Conservation (phyloP, 2,329 filamentous ascomycete species). For the Aspergillus phoenicis region DNA sequence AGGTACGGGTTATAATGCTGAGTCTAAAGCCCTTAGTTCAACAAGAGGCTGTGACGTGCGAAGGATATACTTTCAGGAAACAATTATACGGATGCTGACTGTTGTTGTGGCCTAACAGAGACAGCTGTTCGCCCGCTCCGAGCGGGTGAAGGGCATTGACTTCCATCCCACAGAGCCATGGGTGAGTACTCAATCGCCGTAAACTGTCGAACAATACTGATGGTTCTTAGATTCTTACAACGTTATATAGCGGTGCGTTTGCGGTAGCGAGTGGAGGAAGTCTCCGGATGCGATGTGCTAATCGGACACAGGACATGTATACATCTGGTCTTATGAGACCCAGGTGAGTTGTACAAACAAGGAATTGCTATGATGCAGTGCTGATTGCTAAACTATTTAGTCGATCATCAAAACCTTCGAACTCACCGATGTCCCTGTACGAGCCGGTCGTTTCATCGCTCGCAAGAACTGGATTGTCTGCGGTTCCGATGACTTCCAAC, state of each 20-base stretch:
- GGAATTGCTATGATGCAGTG: constrained; percentile 10
- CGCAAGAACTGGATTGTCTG: constrained; percentile 99
- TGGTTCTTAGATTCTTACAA: constrained; percentile 71
- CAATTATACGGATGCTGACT: constrained; percentile 41
- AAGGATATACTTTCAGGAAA: constrained; percentile 4
- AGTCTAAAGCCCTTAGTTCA: not conserved
- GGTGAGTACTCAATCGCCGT: constrained; percentile 54
- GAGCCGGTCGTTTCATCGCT: constrained; percentile 93
- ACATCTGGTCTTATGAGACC: constrained; percentile 98
- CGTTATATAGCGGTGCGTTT: constrained; percentile 83
- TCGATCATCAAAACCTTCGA: constrained; percentile 99
- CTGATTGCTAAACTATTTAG: constrained; percentile 36
- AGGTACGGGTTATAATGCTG: constrained; percentile 47
- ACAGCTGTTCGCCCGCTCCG: constrained; percentile 83
- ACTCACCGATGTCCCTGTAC: constrained; percentile 95
- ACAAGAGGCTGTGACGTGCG: not conserved
- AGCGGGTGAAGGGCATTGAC: constrained; percentile 96
- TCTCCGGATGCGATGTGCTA: constrained; percentile 26
- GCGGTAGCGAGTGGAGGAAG: not conserved
- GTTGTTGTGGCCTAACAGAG: constrained; percentile 55
- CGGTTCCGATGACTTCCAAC: constrained; percentile 87
- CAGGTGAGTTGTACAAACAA: constrained; percentile 54
- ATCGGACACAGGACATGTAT: constrained; percentile 77
- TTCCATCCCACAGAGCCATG: constrained; percentile 97
- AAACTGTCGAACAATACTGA: constrained; percentile 25